Percentiles rank a stretch among this genome's conserved stretches.
Conservation (phyloP, 1,284 basidiomycete species). For the Sporisorium scitamineum region DNA sequence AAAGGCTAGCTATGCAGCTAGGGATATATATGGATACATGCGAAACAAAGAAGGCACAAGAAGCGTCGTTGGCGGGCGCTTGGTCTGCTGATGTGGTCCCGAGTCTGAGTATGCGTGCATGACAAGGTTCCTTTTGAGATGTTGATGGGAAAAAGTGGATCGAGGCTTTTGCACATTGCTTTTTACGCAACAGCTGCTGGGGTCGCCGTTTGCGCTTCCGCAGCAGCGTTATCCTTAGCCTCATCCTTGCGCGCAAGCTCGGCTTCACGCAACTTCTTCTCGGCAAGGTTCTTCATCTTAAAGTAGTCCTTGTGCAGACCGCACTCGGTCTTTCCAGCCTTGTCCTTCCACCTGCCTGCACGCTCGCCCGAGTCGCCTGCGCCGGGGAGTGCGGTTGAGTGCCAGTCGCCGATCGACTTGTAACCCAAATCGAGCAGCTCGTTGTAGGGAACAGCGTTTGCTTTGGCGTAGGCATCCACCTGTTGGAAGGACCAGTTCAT, state of each 20-base stretch:
- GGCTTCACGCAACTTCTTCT: slow-evolving; percentile 64
- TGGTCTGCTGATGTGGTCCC: neutral
- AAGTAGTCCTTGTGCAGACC: slow-evolving; percentile 78
- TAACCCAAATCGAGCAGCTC: slow-evolving; percentile 89
- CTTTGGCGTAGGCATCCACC: slow-evolving; percentile 86
- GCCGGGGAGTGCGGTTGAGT: slow-evolving; percentile 81
- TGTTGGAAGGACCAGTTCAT: slow-evolving; percentile 88
- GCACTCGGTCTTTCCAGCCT: slow-evolving; percentile 89
- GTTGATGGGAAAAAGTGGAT: too few species aligned
- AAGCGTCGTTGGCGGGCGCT: neutral
- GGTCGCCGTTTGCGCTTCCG: slow-evolving; percentile 1
- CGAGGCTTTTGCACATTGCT: neutral
- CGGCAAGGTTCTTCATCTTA: slow-evolving; percentile 64
- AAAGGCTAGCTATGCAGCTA: slow-evolving; percentile 7
- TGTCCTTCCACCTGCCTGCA: slow-evolving; percentile 90
- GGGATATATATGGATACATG: slow-evolving; percentile 36
- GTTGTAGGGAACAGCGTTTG: slow-evolving; percentile 89
- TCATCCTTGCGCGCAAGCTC: slow-evolving; percentile 61
- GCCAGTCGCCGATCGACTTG: slow-evolving; percentile 95
- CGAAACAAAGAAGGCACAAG: slow-evolving; percentile 8
- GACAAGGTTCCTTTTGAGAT: slow-evolving; percentile 13
- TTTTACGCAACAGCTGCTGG: slow-evolving; percentile 5
- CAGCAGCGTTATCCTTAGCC: slow-evolving; percentile 40
- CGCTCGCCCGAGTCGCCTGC: slow-evolving; percentile 77
- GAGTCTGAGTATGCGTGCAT: neutral